Percentiles rank a stretch among this genome's conserved stretches.
Evolutionary conservation across 2,329 filamentous ascomycete genomes (phyloP).

Genomic region (Talaromyces piceae): DNA sequence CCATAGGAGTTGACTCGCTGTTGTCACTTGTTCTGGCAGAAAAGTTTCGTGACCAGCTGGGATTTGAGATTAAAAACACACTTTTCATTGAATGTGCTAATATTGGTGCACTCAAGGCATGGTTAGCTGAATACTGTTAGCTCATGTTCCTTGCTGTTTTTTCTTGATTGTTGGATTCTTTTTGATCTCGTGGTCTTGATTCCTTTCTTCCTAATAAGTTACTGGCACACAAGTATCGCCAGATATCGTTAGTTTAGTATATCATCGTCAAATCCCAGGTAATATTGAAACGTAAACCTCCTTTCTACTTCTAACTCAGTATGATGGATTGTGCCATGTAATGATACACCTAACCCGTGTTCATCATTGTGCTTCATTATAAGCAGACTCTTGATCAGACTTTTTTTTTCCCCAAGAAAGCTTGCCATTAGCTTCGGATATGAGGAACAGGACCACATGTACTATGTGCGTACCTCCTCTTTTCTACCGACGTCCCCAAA

Average conservation of each 20-base stretch:
- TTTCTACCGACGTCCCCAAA: neutral
- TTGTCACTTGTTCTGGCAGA: slow-evolving; percentile 23
- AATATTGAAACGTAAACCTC: no score
- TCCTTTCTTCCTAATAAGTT: neutral
- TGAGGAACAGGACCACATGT: neutral
- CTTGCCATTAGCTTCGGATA: no score
- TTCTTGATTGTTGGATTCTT: neutral
- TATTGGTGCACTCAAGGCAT: neutral
- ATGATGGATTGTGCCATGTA: no score
- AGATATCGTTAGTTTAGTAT: no score
- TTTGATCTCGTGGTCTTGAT: neutral
- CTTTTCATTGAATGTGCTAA: slow-evolving; percentile 5
- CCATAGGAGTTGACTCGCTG: slow-evolving; percentile 28
- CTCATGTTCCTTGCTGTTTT: neutral
- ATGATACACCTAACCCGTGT: no score
- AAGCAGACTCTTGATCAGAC: no score
- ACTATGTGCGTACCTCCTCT: neutral
- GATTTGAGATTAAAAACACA: slow-evolving; percentile 17
- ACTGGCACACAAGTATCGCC: no score
- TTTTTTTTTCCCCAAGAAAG: no score
- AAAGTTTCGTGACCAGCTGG: slow-evolving; percentile 21
- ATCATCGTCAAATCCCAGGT: no score
- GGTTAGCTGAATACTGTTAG: neutral
- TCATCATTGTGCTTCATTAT: no score
- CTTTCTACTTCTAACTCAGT: no score